Conservation (phyloP, 1,284 basidiomycete species). For the Grifola frondosa region DNA sequence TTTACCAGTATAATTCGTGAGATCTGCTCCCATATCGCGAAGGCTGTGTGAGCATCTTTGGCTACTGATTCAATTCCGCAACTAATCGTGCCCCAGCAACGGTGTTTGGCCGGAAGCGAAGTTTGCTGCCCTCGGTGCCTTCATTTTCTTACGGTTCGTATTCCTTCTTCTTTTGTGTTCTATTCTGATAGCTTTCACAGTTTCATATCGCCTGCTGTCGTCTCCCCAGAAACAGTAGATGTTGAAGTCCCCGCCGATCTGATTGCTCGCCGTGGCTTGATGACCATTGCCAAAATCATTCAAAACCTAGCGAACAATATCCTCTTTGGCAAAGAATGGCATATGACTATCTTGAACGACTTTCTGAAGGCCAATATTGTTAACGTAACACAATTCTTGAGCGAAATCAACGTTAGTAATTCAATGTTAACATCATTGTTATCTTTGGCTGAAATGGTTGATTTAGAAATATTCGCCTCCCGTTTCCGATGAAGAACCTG, state of each 20-base stretch:
- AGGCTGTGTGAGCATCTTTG: conserved; percentile 65
- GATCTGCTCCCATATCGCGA: conserved; percentile 82
- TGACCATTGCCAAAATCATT: conserved; percentile 87
- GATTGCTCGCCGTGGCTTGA: conserved; percentile 68
- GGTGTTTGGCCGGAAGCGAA: conserved; percentile 82
- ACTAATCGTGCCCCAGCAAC: conserved; percentile 35
- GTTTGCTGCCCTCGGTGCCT: conserved; percentile 85
- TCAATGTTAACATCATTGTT: conserved; percentile 7
- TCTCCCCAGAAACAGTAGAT: conserved; percentile 83
- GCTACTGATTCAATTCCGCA: conserved; percentile 1
- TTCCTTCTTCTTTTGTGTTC: too few species aligned
- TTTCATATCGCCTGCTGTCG: conserved; percentile 84
- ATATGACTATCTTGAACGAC: conserved; percentile 80
- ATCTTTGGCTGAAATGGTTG: not conserved
- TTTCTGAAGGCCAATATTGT: conserved; percentile 79
- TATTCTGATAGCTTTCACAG: conserved; percentile 34
- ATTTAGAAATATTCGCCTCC: conserved; percentile 55
- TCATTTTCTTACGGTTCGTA: conserved; percentile 81
- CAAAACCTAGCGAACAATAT: conserved; percentile 94
- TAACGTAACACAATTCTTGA: conserved; percentile 81
- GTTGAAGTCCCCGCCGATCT: conserved; percentile 72
- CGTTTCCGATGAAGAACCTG: conserved; percentile 52
- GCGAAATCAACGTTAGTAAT: conserved; percentile 69
- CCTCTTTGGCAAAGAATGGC: conserved; percentile 84
- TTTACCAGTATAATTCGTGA: conserved; percentile 82